Evolutionary conservation across 2,329 filamentous ascomycete genomes (phyloP), one percentile per base, ranked within the genome.

Genomic region (Cladosporium velox): DNA sequence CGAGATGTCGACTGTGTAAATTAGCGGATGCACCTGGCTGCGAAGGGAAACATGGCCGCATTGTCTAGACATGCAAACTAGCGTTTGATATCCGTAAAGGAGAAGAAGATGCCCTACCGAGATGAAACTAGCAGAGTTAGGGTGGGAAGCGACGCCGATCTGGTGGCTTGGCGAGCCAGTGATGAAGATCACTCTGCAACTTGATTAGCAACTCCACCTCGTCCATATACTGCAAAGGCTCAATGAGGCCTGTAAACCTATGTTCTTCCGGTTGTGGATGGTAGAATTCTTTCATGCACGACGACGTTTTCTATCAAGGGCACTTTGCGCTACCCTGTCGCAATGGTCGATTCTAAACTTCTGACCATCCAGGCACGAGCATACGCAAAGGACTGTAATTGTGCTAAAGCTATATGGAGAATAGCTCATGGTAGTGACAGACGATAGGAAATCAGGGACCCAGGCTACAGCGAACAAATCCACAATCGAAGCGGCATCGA

Each of bases 191-290:
- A 47, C 41, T 47, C n/a, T 47, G 41, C n/a, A 21, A 21, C n/a
- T 47, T 47, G n/a, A 69, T 68, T 47, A 12, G n/a, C 41, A 47
- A 47, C 41, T 47, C 7, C 41, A 47, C 41, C 41, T 47, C 41
- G 41, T 47, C 41, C 41, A 47, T 47, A 21, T 47, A 47, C 15
- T 24, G 41, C 57, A 67, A 60, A 73, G 52, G 30, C 72, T 71
- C 41, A 70, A 69, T 21, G 2, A n/a, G 41, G 11, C 41, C n/a
- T 1, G 41, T 8, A 3, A 47, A 8, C 2, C 8, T 47, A 12
- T 24, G 8, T 47, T 21, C 7, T 21, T 1, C 10, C 41, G 8
- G 12, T 4, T 11, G 41, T 12, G n/a, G 3, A 47, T 12, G 12
- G n/a, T 4, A 3, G 12, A 4, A 1, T 10, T 11, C n/a, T 11